Evolutionary conservation across 805 yeast species (phyloP).

Genomic region (Sungouiozyma ichnusensis): DNA sequence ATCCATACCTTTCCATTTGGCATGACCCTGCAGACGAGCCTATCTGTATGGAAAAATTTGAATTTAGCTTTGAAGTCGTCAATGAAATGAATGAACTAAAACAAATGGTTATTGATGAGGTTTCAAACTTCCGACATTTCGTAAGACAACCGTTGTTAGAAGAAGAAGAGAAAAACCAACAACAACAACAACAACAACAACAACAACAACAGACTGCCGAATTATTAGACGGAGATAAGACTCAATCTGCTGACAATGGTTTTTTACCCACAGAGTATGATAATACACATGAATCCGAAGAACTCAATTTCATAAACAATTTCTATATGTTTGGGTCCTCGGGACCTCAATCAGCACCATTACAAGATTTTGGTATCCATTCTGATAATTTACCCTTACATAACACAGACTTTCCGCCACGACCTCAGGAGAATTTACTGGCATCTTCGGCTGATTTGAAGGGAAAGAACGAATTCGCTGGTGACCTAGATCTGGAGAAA

Average conservation of each 20-base stretch:
- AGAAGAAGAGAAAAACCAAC: conserved; percentile 31
- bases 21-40: conserved; percentile 93
- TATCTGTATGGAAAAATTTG: conserved; percentile 68
- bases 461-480: not conserved
- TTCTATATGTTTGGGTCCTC: conserved; percentile 1
- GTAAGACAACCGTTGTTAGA: conserved; percentile 68
- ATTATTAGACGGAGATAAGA: conserved; percentile 1
- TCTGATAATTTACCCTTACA: conserved; percentile 31
- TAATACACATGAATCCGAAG: not conserved
- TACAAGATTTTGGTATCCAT: conserved; percentile 38
- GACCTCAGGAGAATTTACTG: conserved; percentile 44
- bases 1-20: conserved; percentile 83
- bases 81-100: conserved; percentile 71
- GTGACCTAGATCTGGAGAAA: conserved; percentile 41
- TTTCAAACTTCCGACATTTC: conserved; percentile 62
- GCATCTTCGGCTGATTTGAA: conserved; percentile 8
- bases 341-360: conserved; percentile 6
- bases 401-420: conserved; percentile 43
- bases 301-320: not conserved
- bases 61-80: conserved; percentile 76
- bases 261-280: not conserved
- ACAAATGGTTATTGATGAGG: conserved; percentile 72
- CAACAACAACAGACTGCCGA: conserved; percentile 20
- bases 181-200: conserved; percentile 14
- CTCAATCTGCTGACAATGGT: not conserved